Evolutionary conservation across 495 filamentous ascomycete species (phyloP), one percentile per base, ranked within the genome.

Genomic region (Aspergillus panamensis): DNA sequence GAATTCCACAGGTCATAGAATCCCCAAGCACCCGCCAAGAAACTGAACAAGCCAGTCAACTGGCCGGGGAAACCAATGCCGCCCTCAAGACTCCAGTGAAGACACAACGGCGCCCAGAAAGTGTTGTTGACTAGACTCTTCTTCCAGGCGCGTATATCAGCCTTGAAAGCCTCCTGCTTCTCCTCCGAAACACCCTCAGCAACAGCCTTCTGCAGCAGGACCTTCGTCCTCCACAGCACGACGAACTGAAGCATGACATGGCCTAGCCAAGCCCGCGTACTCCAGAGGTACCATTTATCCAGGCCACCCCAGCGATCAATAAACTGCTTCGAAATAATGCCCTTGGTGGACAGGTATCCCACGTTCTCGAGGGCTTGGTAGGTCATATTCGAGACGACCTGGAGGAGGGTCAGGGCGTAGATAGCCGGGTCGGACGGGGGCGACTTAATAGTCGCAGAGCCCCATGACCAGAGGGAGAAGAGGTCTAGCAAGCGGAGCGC

Each of bases 281-380:
- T 90, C 89, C 88, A 95, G 33, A 85, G 65, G 71, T 81, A 85
- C 69, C 83, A 85, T 55, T 74, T 75, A 25, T 67, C 76, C 53
- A 77, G 64, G 5, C 81, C 78, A 19, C 78, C 78, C 69, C 79
- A 82, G 3, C 76, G 77, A 30, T 96, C 65, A 0, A 96, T 78
- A 45, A 69, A 68, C 3, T 54, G 57, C 42, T 73, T 73, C 4
- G 73, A 69, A 8, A 73, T 50, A 0, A 79, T 48, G 16, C 83
- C 83, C 62, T 90, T 89, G 19, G 73, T 68, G 6, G 86, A 81
- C 8, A 97, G 79, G 73, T 88, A 96, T 8, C 87, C 88, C 6
- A 79, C 84, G 70, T 96, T 96, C 77, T 97, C 93, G 31, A 96
- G 80, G 9, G 78, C 67, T 71, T 97, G 93, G 75, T 87, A 92